These are phyloP conservation scores for Herpetospermum pedunculosum DNA, from an alignment of 306 rosid species.

Conservation along the genomic window DNA sequence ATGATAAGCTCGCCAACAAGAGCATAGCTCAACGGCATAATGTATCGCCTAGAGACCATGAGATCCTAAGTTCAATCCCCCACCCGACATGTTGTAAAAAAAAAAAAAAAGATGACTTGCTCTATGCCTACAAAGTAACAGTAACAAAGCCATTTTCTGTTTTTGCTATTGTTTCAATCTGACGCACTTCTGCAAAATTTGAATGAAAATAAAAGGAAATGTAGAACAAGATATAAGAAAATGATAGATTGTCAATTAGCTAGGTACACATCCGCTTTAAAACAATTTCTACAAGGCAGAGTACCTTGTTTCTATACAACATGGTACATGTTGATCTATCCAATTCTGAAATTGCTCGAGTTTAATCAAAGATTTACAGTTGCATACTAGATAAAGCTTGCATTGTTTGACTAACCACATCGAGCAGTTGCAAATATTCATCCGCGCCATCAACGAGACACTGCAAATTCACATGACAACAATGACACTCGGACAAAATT, in stretches of 20 bases:
- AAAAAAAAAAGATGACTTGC: too few relatives aligned
- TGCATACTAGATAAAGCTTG: constrained; percentile 57
- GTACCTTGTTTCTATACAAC: background rate
- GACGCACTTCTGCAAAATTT: too few relatives aligned
- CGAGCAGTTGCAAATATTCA: constrained; percentile 86
- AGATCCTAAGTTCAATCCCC: too few relatives aligned
- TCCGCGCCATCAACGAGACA: constrained; percentile 81
- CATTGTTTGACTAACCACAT: constrained; percentile 57
- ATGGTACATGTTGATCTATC: background rate
- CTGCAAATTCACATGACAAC: constrained; percentile 31
- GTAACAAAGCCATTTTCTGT: too few relatives aligned
- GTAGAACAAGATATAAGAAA: background rate
- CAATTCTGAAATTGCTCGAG: background rate
- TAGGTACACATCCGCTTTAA: background rate
- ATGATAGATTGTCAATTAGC: background rate
- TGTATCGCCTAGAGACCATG: too few relatives aligned
- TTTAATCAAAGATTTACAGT: constrained; percentile 25
- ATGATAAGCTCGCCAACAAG: too few relatives aligned
- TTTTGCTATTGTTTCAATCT: too few relatives aligned
- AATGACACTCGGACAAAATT: background rate
- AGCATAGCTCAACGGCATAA: too few relatives aligned
- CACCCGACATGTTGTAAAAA: too few relatives aligned
- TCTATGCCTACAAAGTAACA: too few relatives aligned
- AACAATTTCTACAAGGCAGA: background rate
- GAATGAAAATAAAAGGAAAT: background rate